Evolutionary conservation across 345 rosid species (phyloP), one percentile per base, ranked within the genome.

Genomic region (Citrus trifoliata): DNA sequence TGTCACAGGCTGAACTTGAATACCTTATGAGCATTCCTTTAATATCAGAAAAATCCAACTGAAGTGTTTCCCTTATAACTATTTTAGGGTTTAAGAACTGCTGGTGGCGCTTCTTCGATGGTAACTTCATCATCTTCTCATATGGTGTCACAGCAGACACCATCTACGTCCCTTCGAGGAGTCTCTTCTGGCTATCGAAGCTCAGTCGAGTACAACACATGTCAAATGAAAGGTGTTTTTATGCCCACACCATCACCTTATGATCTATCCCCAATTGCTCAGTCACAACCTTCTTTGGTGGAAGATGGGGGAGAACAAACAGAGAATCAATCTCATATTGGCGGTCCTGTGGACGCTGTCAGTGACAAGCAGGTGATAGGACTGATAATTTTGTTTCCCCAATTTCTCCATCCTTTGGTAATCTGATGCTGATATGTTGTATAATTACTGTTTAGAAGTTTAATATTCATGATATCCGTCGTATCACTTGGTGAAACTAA

Each of bases 211-310:
- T 86, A 90, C 86, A 89, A 86, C 86, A 75, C 97, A 73, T 82
- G 89, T 80, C 90, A 81, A 67, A 83, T 88, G 91, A 94, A 93
- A 89, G 92, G 97, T 83, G 90, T 91, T 84, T 93, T 90, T 80
- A 66, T 85, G 80, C 97, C 97, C 35, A 83, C 79, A 70, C 79
- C 93, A 55, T 86, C 93, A 56, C 88, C 91, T 61, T 92, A 88
- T 84, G 96, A 92, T 86, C 67, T 86, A 58, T 82, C 89, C 70
- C 75, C 86, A 67, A 80, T 76, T 77, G 81, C 75, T 78, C 88
- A 53, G 27, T 58, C 88, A 71, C 96, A 89, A 79, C 86, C 86
- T 83, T 79, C 85, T 55, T 79, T 89, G 80, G 82, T 87, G 74
- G 90, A 89, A 75, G 91, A 87, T 83, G 86, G 82, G 63, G 86